phyloP scores from a whole-genome alignment of 352 stramenopile species.

The Aphanomyces stellatus region DNA sequence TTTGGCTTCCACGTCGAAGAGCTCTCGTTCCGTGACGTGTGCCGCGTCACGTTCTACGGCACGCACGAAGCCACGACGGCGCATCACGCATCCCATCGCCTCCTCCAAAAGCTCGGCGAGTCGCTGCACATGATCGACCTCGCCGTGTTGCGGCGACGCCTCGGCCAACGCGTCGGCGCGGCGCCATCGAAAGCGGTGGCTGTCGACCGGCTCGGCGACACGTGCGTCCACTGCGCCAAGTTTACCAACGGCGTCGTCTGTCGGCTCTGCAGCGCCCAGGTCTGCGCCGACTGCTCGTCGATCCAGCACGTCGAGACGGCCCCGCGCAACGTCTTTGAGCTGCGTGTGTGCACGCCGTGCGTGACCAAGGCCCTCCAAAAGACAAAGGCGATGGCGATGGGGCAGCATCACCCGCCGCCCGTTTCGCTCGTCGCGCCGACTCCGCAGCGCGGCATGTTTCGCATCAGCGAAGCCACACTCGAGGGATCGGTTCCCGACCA shows the following conservation, averaged over 20 bases:
- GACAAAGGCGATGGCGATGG: neutral
- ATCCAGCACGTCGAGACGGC: conserved; percentile 11
- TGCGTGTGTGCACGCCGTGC: conserved; percentile 8
- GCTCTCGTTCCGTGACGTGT: conserved; percentile 4
- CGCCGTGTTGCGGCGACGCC: conserved; percentile 2
- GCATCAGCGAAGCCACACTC: conserved; percentile 17
- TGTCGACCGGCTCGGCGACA: neutral
- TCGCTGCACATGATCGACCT: conserved; percentile 6
- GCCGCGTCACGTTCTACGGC: conserved; percentile 10
- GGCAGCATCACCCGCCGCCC: neutral
- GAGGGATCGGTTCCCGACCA: conserved; percentile 2
- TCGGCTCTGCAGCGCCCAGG: conserved; percentile 4
- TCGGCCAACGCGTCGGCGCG: neutral
- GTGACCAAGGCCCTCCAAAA: neutral
- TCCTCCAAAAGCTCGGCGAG: conserved; percentile 2
- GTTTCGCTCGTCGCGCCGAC: neutral
- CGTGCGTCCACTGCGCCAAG: neutral
- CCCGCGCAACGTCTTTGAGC: conserved; percentile 5
- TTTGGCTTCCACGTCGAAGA: conserved; percentile 20
- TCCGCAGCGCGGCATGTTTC: conserved; percentile 13
- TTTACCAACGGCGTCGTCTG: neutral
- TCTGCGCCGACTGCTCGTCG: conserved; percentile 6
- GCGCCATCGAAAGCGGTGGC: neutral
- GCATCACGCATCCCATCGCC: neutral
- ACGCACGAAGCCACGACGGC: neutral